These are phyloP conservation scores for Boletus vinaceobasis DNA, from an alignment of 768 basidiomycete genomes.

Conservation along the genomic window DNA sequence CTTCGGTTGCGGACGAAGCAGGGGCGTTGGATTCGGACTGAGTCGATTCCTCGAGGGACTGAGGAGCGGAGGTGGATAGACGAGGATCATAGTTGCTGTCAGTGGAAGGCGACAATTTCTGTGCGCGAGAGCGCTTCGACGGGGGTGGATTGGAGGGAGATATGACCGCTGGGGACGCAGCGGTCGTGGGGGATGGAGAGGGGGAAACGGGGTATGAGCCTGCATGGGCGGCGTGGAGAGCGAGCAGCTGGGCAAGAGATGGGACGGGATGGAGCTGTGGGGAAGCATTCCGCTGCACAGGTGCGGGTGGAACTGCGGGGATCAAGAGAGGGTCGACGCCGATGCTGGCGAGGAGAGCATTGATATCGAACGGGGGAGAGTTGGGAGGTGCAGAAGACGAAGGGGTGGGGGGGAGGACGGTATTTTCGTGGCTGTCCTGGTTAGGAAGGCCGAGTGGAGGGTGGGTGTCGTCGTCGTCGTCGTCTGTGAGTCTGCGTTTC, in stretches of 20 bases:
- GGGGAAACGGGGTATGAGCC: slow-evolving; percentile 20
- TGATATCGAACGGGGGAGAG: slow-evolving; percentile 44
- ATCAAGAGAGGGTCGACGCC: slow-evolving; percentile 43
- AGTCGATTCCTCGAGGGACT: slow-evolving; percentile 29
- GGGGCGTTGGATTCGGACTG: slow-evolving; percentile 13
- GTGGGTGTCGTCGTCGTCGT: slow-evolving; percentile 35
- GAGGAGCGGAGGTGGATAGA: slow-evolving; percentile 30
- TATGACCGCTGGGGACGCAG: slow-evolving; percentile 13
- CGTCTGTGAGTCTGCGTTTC: slow-evolving; percentile 33
- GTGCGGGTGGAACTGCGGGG: slow-evolving; percentile 24
- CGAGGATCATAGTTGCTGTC: slow-evolving; percentile 6
- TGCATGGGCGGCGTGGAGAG: slow-evolving; percentile 47
- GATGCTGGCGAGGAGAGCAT: slow-evolving; percentile 34
- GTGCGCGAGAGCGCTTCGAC: slow-evolving; percentile 54
- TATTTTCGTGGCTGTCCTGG: slow-evolving; percentile 57
- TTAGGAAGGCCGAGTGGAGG: slow-evolving; percentile 26
- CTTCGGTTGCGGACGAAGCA: slow-evolving; percentile 60
- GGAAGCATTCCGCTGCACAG: slow-evolving; percentile 28
- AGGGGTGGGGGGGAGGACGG: slow-evolving; percentile 46
- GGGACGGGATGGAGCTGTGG: slow-evolving; percentile 33
- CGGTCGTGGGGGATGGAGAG: slow-evolving; percentile 13
- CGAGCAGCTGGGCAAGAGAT: slow-evolving; percentile 69
- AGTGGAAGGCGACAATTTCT: slow-evolving; percentile 43
- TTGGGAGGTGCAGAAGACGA: slow-evolving; percentile 25
- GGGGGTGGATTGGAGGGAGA: slow-evolving; percentile 19